Base-by-base conservation (phyloP, 371 early-diverging fungal genomes). In the Umbelopsis sp. region DNA sequence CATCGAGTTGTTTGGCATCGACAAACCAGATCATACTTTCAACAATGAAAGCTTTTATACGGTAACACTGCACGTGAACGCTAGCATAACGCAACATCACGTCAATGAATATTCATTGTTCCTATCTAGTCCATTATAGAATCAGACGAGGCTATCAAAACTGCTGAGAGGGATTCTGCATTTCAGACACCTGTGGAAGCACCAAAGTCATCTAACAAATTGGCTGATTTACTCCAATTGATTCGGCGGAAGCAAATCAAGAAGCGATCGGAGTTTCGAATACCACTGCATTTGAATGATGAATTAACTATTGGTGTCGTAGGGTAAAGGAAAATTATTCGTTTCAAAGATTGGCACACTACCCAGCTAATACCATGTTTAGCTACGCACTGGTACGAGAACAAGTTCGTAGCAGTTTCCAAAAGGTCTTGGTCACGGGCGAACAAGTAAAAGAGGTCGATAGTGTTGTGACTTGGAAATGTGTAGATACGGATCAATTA, bases 291-390 rank as follows among this genome's bases (percentile, higher is more conserved):
- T 12, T 44, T 91, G 12, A 76, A 77, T 0, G 76, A 82, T 1
- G 86, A 80, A 8, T 67, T 91, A n/a, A 80, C 81, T 24, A 86
- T 92, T 52, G 90, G 87, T 7, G 79, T 92, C 9, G 74, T 78
- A 46, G 90, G 89, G 78, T 77, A 74, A 63, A 22, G 22, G 22
- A 22, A 22, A 25, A 22, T 24, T 18, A 8, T 7, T 63, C 63
- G 80, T 7, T 46, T 38, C n/a, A 22, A 32, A 25, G 29, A 16
- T 48, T 4, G 11, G 18, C 18, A 7, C 48, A 7, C 1, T 7
- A 41, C 7, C 12, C 41, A 41, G 7, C 41, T 41, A 41, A 10
- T 7, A 41, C 29, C 29, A 41, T 51, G 11, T 9, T 22, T 37
- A 73, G 73, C 3, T 90, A 85, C 70, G 83, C 82, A 53, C 67